Evolutionary conservation across 2,329 filamentous ascomycete species (phyloP), one percentile per base, ranked within the genome.

Genomic region (Fusarium devonianum): DNA sequence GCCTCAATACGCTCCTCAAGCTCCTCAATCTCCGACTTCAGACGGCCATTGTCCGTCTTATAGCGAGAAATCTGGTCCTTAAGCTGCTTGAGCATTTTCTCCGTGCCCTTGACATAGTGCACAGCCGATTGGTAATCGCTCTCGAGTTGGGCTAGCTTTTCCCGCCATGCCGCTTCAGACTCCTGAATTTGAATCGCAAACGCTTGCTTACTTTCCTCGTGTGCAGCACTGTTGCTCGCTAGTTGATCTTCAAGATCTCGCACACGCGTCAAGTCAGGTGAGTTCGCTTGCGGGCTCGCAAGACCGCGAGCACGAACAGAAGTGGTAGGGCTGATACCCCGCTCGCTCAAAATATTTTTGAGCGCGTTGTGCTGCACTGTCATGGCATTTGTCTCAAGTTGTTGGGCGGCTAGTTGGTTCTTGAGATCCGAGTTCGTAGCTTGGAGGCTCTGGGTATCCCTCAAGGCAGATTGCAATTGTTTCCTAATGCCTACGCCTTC

Each of bases 51-150:
- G 53, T 94, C 89, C 10, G 85, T 75, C 80, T 97, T 97, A 75
- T 95, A 94, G 49, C 92, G 90, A 44, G 88, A 81, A n/a, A 99
- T 80, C 74, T 99, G 94, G 66, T 97, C 92, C 77, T 97, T 97
- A 81, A 99, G 93, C 72, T 95, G 93, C 73, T 94, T 92, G 37
- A 99, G 83, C 92, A 99, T 97, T 81, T 97, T 97, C 74, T 99
- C 94, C 2, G 94, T 97, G 49, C 94, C 94, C 73, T 96, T 95
- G 62, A 99, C 90, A 67, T 99, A 99, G 72, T 97, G 94, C 38
- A 97, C 92, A 12, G 94, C 93, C 30, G 94, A 96, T 72, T 97
- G 92, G 70, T 99, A 97, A 71, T 99, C 94, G 69, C 92, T 96
- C 73, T 97, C 92, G 22, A 99, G 84, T 68, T 96, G 92, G 50